Evolutionary conservation across 2,329 filamentous ascomycete species (phyloP).

Genomic region (Sporothrix euskadiensis): DNA sequence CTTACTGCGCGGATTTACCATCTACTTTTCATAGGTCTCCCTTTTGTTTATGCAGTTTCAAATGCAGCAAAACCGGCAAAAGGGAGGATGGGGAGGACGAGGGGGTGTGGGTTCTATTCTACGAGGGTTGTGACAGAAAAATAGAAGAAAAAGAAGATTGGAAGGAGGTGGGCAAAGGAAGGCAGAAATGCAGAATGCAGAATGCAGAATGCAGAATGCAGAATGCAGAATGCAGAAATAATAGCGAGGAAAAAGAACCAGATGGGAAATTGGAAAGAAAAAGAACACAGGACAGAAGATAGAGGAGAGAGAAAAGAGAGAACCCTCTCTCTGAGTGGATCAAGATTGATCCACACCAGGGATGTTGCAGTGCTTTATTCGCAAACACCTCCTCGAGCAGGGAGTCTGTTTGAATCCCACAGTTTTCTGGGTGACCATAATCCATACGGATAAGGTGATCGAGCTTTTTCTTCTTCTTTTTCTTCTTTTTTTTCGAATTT

Average conservation of each 20-base stretch:
- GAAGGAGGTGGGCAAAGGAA: background rate
- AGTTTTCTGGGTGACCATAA: background rate
- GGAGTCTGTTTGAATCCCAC: constrained; percentile 14
- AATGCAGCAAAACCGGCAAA: constrained; percentile 22
- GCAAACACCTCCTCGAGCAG: background rate
- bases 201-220: too few species aligned
- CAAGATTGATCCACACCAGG: constrained; percentile 23
- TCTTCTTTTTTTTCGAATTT: too few species aligned
- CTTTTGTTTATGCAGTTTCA: constrained; percentile 19
- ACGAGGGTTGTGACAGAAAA: background rate
- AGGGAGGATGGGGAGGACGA: background rate
- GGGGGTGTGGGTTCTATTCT: background rate
- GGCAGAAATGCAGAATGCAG: too few species aligned
- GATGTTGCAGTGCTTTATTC: constrained; percentile 9
- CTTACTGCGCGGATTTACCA: background rate
- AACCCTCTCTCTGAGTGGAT: constrained; percentile 6
- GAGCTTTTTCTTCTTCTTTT: too few species aligned
- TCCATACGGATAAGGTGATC: background rate
- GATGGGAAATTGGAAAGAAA: background rate
- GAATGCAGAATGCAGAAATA: too few species aligned
- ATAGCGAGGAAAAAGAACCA: too few species aligned
- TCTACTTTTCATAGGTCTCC: background rate
- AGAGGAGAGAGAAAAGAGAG: too few species aligned
- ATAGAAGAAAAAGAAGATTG: background rate
- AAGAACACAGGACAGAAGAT: background rate